phyloP scores from a whole-genome alignment of 2,329 filamentous ascomycete species.

The Cercospora zeae-maydis region DNA sequence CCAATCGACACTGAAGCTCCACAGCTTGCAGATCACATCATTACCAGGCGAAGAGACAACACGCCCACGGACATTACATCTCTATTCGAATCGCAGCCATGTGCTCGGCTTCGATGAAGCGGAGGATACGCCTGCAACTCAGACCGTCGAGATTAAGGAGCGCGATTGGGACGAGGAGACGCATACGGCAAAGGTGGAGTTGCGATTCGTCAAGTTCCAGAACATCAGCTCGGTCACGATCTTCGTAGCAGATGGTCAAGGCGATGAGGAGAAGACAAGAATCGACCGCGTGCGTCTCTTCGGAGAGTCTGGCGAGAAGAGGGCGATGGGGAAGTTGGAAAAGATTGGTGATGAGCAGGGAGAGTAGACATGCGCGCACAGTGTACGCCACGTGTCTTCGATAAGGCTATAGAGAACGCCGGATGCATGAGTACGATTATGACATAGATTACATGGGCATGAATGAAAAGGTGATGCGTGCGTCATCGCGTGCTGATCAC shows the following conservation, averaged over 20 bases:
- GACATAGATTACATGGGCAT: background rate
- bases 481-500: background rate
- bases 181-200: slow-evolving; percentile 51
- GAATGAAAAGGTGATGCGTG: background rate
- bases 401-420: background rate
- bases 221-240: slow-evolving; percentile 81
- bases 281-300: slow-evolving; percentile 76
- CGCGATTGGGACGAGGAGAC: slow-evolving; percentile 67
- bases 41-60: slow-evolving; percentile 72
- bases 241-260: slow-evolving; percentile 78
- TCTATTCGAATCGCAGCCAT: slow-evolving; percentile 85
- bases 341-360: slow-evolving; percentile 75
- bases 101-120: slow-evolving; percentile 95
- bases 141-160: slow-evolving; percentile 69
- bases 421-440: background rate
- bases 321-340: slow-evolving; percentile 89
- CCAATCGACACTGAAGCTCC: slow-evolving; percentile 80
- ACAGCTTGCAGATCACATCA: slow-evolving; percentile 83
- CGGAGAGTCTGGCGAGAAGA: slow-evolving; percentile 86
- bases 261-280: slow-evolving; percentile 79
- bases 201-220: slow-evolving; percentile 97
- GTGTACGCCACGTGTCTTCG: background rate
- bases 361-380: slow-evolving; percentile 6
- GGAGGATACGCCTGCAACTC: slow-evolving; percentile 76
- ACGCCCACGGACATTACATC: slow-evolving; percentile 75